Percentiles rank a stretch among this genome's conserved stretches.
Evolutionary conservation across 768 basidiomycete species (phyloP).

Genomic region (Podaxis mareebaensis): DNA sequence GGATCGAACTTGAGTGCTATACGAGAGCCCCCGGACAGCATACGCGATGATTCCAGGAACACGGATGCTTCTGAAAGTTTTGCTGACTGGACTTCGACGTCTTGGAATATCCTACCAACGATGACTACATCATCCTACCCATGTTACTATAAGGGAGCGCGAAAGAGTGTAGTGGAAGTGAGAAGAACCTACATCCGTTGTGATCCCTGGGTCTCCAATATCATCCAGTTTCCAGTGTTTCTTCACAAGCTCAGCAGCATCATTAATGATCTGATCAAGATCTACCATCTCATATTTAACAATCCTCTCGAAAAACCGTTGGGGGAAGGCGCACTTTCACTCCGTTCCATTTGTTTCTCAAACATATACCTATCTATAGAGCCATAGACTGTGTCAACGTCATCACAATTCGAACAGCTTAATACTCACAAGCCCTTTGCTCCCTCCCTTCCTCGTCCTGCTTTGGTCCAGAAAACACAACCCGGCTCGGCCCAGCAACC

Average conservation of each 20-base stretch:
- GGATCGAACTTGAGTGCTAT: conserved; percentile 73
- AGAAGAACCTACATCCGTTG: conserved; percentile 40
- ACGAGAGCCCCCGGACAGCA: conserved; percentile 63
- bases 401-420: background rate
- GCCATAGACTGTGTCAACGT: background rate
- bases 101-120: conserved; percentile 74
- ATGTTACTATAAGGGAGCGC: conserved; percentile 5
- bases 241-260: conserved; percentile 73
- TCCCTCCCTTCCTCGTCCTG: conserved; percentile 38
- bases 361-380: conserved; percentile 87
- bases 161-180: conserved; percentile 3
- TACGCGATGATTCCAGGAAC: conserved; percentile 81
- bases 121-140: conserved; percentile 62
- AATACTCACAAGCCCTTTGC: conserved; percentile 57
- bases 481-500: conserved; percentile 29
- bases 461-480: conserved; percentile 41
- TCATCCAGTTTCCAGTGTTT: conserved; percentile 72
- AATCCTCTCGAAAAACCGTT: conserved; percentile 1
- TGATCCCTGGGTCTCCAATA: conserved; percentile 66
- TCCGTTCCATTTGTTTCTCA: conserved; percentile 82
- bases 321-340: conserved; percentile 59
- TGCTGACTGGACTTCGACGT: conserved; percentile 57
- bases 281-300: conserved; percentile 37
- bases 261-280: conserved; percentile 87
- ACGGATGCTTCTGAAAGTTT: conserved; percentile 79